These are phyloP conservation scores for Fraxinus ornus DNA, from an alignment of 305 asterid species.

Conservation along the genomic window DNA sequence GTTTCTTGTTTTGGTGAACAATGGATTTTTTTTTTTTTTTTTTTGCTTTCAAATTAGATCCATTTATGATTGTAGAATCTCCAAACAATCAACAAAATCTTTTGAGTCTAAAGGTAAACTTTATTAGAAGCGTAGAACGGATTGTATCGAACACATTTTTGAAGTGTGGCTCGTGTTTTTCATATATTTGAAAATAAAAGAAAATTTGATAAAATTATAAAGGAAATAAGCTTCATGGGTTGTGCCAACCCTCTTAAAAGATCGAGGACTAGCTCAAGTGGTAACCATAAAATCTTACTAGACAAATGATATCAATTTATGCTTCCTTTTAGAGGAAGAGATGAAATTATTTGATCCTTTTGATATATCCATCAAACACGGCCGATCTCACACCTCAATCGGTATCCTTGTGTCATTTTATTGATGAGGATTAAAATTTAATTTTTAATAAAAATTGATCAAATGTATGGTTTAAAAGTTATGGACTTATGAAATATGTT, in stretches of 20 bases:
- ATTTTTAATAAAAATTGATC: too few relatives aligned
- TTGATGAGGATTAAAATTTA: not conserved
- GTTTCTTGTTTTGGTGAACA: constrained; percentile 19
- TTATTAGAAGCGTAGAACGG: constrained; percentile 1
- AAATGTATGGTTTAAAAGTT: not conserved
- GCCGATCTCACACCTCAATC: not conserved
- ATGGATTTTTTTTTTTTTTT: constrained; percentile 9
- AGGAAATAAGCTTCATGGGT: not conserved
- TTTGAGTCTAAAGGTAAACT: not conserved
- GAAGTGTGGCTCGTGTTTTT: not conserved
- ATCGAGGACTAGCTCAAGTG: not conserved
- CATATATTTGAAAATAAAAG: not conserved
- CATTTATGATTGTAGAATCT: not conserved
- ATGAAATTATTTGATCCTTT: not conserved
- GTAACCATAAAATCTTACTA: too few relatives aligned
- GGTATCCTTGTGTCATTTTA: not conserved
- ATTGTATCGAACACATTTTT: not conserved
- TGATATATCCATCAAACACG: not conserved
- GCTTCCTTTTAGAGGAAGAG: not conserved
- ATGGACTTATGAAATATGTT: not conserved
- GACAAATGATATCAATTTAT: not conserved
- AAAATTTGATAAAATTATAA: not conserved
- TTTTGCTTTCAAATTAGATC: not conserved
- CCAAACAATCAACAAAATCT: not conserved
- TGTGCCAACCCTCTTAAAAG: not conserved